Evolutionary conservation across 73 alveolate genomes (phyloP).

Genomic region (Paramecium caudatum): DNA sequence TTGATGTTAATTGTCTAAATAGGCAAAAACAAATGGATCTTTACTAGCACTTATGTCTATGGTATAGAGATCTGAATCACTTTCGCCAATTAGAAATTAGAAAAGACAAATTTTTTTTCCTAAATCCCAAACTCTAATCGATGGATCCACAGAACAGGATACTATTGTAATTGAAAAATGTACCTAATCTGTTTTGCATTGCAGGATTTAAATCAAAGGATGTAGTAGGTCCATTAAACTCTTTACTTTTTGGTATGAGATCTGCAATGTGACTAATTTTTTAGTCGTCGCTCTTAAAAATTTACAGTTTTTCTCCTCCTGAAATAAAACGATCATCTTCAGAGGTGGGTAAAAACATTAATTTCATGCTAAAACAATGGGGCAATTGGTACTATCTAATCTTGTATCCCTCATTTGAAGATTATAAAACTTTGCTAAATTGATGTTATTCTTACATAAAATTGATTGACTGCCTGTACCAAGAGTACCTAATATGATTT

Average conservation of each 20-base stretch:
- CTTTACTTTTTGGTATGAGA: background rate
- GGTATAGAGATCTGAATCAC: background rate
- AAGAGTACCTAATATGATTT: background rate
- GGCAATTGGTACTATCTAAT: background rate
- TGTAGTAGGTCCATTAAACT: background rate
- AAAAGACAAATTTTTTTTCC: background rate
- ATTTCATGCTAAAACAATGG: background rate
- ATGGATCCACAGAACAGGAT: conserved; percentile 9
- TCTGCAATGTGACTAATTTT: conserved; percentile 36
- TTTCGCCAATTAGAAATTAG: background rate
- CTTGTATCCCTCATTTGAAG: background rate
- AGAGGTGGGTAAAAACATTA: background rate
- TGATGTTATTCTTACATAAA: background rate
- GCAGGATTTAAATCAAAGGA: background rate
- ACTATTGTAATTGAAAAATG: background rate
- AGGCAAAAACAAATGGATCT: background rate
- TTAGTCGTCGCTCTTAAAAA: conserved; percentile 8
- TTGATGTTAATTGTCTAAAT: background rate
- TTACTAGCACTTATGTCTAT: background rate
- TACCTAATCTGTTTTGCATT: conserved; percentile 22
- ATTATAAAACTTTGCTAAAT: background rate
- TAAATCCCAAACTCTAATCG: conserved; percentile 20
- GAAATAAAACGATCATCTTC: background rate
- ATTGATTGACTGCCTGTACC: conserved; percentile 27
- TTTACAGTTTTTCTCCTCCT: conserved; percentile 5